A percentile compares a stretch with the other conserved stretches of the same genome.
Evolutionary conservation across 176 grass and related monocot species (phyloP).

Genomic region (Lolium rigidum): DNA sequence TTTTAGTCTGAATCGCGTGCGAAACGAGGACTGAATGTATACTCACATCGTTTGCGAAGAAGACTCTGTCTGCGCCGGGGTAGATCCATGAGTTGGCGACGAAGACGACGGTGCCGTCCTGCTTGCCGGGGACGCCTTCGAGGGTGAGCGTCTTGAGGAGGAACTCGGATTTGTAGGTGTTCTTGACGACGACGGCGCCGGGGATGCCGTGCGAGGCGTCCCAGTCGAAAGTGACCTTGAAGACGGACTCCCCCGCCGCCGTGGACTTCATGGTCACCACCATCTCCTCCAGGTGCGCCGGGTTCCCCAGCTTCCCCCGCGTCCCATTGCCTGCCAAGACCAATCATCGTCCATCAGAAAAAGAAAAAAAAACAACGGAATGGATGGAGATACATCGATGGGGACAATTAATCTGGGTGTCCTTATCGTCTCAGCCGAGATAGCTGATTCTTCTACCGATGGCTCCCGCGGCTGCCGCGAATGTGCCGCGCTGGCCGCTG

Average conservation of each 20-base stretch:
- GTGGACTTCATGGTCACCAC: conserved; percentile 44
- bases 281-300: conserved; percentile 64
- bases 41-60: conserved; percentile 87
- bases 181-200: conserved; percentile 76
- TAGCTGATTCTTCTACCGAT: background rate
- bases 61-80: conserved; percentile 61
- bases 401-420: too few relatives aligned
- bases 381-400: too few relatives aligned
- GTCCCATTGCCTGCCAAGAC: conserved; percentile 39
- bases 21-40: background rate
- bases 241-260: conserved; percentile 55
- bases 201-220: conserved; percentile 71
- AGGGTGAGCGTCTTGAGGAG: conserved; percentile 75
- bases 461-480: background rate
- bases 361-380: background rate
- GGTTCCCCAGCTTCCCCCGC: conserved; percentile 56
- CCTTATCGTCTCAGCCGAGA: background rate
- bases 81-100: conserved; percentile 91
- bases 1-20: background rate
- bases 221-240: conserved; percentile 73
- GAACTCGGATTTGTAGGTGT: conserved; percentile 62
- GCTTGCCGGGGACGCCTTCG: conserved; percentile 65
- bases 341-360: background rate
- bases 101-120: conserved; percentile 61
- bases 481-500: background rate